phyloP scores from a whole-genome alignment of 805 yeast genomes.

The Saccharomycopsis oosterbeekiorum region DNA sequence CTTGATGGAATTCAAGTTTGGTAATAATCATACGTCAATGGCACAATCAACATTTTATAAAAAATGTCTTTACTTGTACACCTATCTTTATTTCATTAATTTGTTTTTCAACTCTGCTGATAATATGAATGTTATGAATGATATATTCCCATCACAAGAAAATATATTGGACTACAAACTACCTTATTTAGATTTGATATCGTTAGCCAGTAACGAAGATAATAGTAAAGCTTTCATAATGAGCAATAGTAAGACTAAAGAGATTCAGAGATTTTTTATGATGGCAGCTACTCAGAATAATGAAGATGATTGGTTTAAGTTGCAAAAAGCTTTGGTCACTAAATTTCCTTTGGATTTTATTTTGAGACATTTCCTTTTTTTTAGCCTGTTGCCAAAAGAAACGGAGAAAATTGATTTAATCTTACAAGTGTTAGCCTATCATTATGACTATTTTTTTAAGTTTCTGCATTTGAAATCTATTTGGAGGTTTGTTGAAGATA shows the following conservation, averaged over 20 bases:
- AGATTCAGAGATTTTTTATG: not conserved
- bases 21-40: not conserved
- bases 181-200: not conserved
- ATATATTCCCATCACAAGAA: not conserved
- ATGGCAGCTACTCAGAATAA: not conserved
- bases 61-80: slow-evolving; percentile 13
- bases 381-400: slow-evolving; percentile 56
- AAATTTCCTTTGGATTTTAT: slow-evolving; percentile 51
- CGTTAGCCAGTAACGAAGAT: not conserved
- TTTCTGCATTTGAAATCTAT: slow-evolving; percentile 6
- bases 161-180: not conserved
- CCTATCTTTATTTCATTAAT: slow-evolving; percentile 12
- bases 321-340: not conserved
- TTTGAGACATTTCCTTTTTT: slow-evolving; percentile 47
- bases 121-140: not conserved
- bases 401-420: slow-evolving; percentile 70
- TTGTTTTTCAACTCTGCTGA: slow-evolving; percentile 3
- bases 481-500: slow-evolving; percentile 15
- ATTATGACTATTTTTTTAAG: slow-evolving; percentile 32
- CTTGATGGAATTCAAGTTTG: not conserved
- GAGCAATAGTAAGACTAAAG: not conserved
- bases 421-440: slow-evolving; percentile 44
- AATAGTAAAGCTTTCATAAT: not conserved
- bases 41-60: slow-evolving; percentile 8
- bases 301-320: not conserved